Base-by-base conservation (phyloP, 805 yeast species). In the Yarrowia sp. region DNA sequence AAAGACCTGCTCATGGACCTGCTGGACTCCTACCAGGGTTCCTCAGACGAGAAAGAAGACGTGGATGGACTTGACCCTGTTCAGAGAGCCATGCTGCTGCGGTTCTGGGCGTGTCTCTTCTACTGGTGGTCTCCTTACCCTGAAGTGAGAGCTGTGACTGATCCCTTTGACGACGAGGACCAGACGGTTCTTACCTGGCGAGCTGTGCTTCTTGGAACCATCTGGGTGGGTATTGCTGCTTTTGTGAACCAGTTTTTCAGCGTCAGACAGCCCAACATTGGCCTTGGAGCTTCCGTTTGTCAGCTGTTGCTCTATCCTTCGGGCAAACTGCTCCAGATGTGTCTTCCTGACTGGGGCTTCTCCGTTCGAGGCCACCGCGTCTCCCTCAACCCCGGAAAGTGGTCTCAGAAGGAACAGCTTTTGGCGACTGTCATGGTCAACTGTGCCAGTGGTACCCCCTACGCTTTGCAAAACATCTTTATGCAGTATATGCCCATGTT, bases 221-320 rank as follows among this genome's bases (percentile, higher is more conserved):
- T 46, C 12, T 46, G 52, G 52, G 52, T 46, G 10, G 52, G 52
- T 6, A 15, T 46, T 24, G 52, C 17, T 0, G 36, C 52, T 13
- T 46, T 46, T 46, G 52, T 46, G 33, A 46, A 46, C 52, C 34
- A 24, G 52, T 46, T 46, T 46, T 46, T 46, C 52, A 36, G 24
- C 33, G 36, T 36, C 14, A 34, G 52, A 14, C 34, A 19, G n/a
- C 52, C 52, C 17, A 17, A 34, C 8, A 46, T 46, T 36, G 24
- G 36, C 17, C 34, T 46, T 7, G 14, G 36, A 10, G 36, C 52
- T 46, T 24, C 52, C 8, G 52, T 46, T 24, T 46, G 52, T 15
- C 52, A 46, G 19, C 52, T 46, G 19, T 14, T 46, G n/a, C 36
- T 46, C n/a, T 46, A 46, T 24, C 52, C 52, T 15, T 46, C 52